A percentile compares a stretch with the other conserved stretches of the same genome.
Conservation (phyloP, 2,329 filamentous ascomycete genomes). For the Penicillium fuscoglaucum region DNA sequence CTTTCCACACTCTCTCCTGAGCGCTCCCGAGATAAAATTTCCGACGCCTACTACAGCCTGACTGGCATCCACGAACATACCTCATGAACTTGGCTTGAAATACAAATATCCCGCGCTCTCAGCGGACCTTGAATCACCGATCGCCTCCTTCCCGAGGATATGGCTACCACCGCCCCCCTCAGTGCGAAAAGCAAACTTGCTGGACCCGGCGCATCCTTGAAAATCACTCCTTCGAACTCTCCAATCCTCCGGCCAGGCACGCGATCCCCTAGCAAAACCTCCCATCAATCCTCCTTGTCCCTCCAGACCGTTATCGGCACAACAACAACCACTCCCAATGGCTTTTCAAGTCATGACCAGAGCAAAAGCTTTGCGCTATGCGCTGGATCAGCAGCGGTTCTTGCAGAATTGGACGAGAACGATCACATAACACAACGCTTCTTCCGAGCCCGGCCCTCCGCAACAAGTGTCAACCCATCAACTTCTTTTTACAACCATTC, state of each 20-base stretch:
- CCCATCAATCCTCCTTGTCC: conserved; percentile 57
- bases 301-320: conserved; percentile 87
- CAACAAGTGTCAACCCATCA: conserved; percentile 65
- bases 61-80: neutral
- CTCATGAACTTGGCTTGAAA: conserved; percentile 34
- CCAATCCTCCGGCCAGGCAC: conserved; percentile 64
- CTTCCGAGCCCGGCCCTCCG: conserved; percentile 77
- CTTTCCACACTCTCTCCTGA: conserved; percentile 9
- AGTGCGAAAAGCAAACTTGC: conserved; percentile 39
- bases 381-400: conserved; percentile 88
- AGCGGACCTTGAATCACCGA: conserved; percentile 32
- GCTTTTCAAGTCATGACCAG: conserved; percentile 76
- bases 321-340: conserved; percentile 78
- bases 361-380: conserved; percentile 79
- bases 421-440: conserved; percentile 72
- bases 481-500: conserved; percentile 54
- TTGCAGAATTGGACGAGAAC: conserved; percentile 74
- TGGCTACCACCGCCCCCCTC: conserved; percentile 38
- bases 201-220: conserved; percentile 49
- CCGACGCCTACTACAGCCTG: neutral
- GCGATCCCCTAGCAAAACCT: conserved; percentile 61
- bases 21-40: neutral
- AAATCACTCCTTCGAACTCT: conserved; percentile 74
- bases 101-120: conserved; percentile 26
- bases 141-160: conserved; percentile 29